Evolutionary conservation across 208 protist genomes (phyloP).

Genomic region (Leishmania tarentolae): DNA sequence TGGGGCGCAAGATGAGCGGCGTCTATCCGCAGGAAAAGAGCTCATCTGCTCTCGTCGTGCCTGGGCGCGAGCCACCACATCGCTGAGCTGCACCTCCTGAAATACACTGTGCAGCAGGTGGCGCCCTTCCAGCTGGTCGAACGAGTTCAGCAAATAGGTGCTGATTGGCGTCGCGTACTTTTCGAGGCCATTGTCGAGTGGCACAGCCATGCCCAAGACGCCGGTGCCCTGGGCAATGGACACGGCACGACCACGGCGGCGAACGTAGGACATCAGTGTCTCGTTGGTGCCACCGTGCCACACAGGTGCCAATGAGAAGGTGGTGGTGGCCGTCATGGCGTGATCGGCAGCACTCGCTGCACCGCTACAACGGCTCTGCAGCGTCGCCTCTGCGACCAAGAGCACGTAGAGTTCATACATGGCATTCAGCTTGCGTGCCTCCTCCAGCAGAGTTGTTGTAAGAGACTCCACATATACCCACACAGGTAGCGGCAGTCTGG

Average conservation of each 20-base stretch:
- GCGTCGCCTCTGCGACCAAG: slow-evolving; percentile 17
- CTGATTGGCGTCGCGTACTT: slow-evolving; percentile 28
- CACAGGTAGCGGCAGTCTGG: slow-evolving; percentile 21
- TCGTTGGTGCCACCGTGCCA: slow-evolving; percentile 22
- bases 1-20: neutral
- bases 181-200: slow-evolving; percentile 24
- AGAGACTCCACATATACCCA: slow-evolving; percentile 32
- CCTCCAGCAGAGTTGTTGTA: slow-evolving; percentile 30
- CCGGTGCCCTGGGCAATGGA: slow-evolving; percentile 6
- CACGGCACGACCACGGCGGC: slow-evolving; percentile 17
- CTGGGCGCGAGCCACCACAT: slow-evolving; percentile 24
- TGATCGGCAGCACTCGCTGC: neutral
- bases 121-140: slow-evolving; percentile 29
- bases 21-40: neutral
- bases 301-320: slow-evolving; percentile 1
- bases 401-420: slow-evolving; percentile 25
- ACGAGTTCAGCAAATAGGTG: slow-evolving; percentile 20
- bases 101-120: slow-evolving; percentile 33
- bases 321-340: neutral
- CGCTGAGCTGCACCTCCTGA: slow-evolving; percentile 31
- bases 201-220: neutral
- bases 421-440: slow-evolving; percentile 29
- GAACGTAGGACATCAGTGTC: slow-evolving; percentile 19
- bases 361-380: slow-evolving; percentile 5
- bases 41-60: slow-evolving; percentile 5